Evolutionary conservation across 192 early-diverging fungal species (phyloP).

Genomic region (Funneliformis mosseae): DNA sequence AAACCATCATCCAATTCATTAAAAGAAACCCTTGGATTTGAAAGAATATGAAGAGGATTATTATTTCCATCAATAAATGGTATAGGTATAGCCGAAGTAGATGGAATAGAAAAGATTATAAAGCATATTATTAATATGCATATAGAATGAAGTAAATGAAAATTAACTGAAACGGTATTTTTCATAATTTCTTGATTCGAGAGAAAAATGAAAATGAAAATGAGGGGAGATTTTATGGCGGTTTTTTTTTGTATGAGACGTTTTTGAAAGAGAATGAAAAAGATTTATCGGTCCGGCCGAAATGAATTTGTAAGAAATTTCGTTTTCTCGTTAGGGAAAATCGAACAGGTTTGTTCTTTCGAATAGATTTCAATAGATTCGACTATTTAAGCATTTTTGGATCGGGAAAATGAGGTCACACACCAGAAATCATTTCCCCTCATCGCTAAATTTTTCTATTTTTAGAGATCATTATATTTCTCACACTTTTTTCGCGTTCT

Average conservation of each 20-base stretch:
- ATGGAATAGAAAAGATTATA: not conserved
- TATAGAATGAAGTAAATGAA: not conserved
- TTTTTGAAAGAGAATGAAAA: not conserved
- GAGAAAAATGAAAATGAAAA: not conserved
- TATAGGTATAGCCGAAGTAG: not conserved
- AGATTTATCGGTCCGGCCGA: not conserved
- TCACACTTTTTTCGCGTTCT: not conserved
- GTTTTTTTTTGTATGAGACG: not conserved
- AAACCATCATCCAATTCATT: not conserved
- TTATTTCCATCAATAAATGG: not conserved
- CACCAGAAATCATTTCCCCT: too few relatives aligned
- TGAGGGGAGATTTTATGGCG: not conserved
- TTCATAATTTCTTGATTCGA: not conserved
- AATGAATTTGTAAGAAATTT: not conserved
- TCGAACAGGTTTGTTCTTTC: too few relatives aligned
- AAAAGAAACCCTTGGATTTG: not conserved
- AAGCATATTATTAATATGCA: not conserved
- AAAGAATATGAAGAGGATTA: not conserved
- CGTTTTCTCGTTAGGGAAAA: not conserved
- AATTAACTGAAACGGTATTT: not conserved
- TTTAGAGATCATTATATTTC: not conserved
- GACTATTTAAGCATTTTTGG: too few relatives aligned
- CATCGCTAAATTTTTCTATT: too few relatives aligned
- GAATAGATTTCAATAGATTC: too few relatives aligned
- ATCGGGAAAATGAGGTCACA: too few relatives aligned